phyloP scores from a whole-genome alignment of 116 monocot species.

The Trichopus zeylanicus region DNA sequence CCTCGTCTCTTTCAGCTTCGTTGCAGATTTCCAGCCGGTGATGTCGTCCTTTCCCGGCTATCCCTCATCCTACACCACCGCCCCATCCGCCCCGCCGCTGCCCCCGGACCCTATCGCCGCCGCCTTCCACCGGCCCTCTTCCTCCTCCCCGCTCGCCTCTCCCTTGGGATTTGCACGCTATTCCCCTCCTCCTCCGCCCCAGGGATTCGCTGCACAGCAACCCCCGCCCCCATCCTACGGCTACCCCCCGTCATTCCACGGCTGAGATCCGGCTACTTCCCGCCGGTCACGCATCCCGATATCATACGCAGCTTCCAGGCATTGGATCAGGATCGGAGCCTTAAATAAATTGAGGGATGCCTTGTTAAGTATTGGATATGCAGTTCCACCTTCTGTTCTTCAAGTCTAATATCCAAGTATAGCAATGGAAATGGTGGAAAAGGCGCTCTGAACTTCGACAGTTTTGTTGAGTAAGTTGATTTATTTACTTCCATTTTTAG shows the following conservation, averaged over 20 bases:
- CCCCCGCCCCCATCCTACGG: conserved; percentile 4
- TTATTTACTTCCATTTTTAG: too few relatives aligned
- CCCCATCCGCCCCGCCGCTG: conserved; percentile 31
- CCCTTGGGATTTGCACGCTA: conserved; percentile 5
- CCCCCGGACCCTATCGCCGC: neutral
- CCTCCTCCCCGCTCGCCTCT: neutral
- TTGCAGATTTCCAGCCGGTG: too few relatives aligned
- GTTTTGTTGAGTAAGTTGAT: conserved; percentile 58
- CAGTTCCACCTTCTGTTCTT: conserved; percentile 58
- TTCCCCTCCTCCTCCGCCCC: neutral
- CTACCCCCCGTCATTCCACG: conserved; percentile 13
- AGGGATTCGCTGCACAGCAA: neutral
- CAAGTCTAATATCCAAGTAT: conserved; percentile 53
- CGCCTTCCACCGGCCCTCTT: conserved; percentile 4
- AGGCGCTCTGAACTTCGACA: conserved; percentile 45
- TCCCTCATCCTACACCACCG: conserved; percentile 12
- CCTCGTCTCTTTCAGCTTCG: too few relatives aligned
- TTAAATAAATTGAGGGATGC: conserved; percentile 56
- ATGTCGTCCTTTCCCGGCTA: conserved; percentile 21
- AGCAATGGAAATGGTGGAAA: conserved; percentile 17
- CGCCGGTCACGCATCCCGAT: conserved; percentile 60
- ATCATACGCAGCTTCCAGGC: conserved; percentile 53
- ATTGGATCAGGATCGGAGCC: conserved; percentile 65
- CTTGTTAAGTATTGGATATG: conserved; percentile 61
- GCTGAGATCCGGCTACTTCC: conserved; percentile 21